Conservation (phyloP, 805 yeast genomes). For the Kodamaea jinghongensis region DNA sequence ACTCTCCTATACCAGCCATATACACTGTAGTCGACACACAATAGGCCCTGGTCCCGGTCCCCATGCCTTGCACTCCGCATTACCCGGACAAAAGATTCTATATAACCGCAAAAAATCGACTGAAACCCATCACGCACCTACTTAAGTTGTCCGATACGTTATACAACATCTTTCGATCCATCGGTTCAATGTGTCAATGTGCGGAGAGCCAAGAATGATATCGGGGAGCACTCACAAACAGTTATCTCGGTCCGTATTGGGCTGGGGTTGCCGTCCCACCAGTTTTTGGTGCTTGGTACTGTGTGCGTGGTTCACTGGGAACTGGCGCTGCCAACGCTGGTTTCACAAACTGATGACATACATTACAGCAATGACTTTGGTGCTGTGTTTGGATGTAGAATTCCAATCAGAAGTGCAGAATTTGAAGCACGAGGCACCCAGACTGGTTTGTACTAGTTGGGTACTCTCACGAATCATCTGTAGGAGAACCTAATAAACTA, state of each 20-base stretch:
- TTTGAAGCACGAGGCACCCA: no score
- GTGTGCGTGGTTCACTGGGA: neutral
- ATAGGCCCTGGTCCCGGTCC: neutral
- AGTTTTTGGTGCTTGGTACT: constrained; percentile 1
- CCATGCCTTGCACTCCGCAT: neutral
- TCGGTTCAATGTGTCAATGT: constrained; percentile 49
- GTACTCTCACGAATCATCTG: no score
- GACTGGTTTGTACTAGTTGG: no score
- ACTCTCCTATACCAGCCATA: no score
- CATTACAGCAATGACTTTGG: neutral
- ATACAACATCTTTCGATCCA: constrained; percentile 31
- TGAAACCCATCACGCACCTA: constrained; percentile 12
- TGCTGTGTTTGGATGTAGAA: no score
- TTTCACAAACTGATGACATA: constrained; percentile 4
- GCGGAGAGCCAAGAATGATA: constrained; percentile 28
- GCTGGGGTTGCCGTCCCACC: constrained; percentile 1
- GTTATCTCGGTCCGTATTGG: constrained; percentile 4
- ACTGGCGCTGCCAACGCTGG: neutral
- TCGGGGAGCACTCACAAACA: no score
- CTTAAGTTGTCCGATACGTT: constrained; percentile 46
- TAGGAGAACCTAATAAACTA: no score
- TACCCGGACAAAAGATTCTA: neutral
- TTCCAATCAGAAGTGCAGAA: no score
- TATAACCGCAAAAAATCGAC: neutral
- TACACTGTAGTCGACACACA: no score